Evolutionary conservation across 78 protist genomes (phyloP), one percentile per base, ranked within the genome.

Genomic region (Ministeria vibrans): DNA sequence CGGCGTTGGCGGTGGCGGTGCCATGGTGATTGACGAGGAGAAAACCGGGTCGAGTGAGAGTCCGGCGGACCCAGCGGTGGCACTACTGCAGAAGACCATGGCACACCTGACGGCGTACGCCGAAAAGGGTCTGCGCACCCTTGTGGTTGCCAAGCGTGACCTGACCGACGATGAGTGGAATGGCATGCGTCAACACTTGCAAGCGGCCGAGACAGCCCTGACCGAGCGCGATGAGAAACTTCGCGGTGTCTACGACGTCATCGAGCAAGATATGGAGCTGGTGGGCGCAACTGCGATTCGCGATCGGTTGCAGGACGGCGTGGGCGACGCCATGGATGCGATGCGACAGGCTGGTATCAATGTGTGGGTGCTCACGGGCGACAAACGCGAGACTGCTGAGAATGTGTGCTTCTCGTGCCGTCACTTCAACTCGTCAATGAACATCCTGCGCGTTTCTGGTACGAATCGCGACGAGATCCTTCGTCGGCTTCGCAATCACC

Each of bases 291-390:
- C 98, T 0, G 99, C 97, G 4, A 91, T 96, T 72, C 98, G n/a
- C n/a, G n/a, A 96, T 80, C 79, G 86, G 85, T 83, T 98, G 62
- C 99, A 96, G 76, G 88, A 59, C 0, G 84, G 64, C 38, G 87
- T 88, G 72, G 82, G 91, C 25, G 86, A 76, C 51, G 68, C 92
- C 27, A 30, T 93, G 39, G 55, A 46, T 62, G 43, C 25, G 25
- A 71, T 94, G 61, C 51, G 78, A 27, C 66, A 83, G 15, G 98
- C 98, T 15, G 89, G 88, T 39, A 69, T 97, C 41, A 77, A 75
- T 43, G 59, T 97, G 18, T 96, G 99, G 98, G 90, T 97, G 91
- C 86, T 97, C 36, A 97, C 99, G 0, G 99, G 99, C 80, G 99
- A 97, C 87, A 95, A 95, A 79, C 78, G 78, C 20, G 92, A 90